Conservation (phyloP, 2,329 filamentous ascomycete genomes). For the Verticillium longisporum region DNA sequence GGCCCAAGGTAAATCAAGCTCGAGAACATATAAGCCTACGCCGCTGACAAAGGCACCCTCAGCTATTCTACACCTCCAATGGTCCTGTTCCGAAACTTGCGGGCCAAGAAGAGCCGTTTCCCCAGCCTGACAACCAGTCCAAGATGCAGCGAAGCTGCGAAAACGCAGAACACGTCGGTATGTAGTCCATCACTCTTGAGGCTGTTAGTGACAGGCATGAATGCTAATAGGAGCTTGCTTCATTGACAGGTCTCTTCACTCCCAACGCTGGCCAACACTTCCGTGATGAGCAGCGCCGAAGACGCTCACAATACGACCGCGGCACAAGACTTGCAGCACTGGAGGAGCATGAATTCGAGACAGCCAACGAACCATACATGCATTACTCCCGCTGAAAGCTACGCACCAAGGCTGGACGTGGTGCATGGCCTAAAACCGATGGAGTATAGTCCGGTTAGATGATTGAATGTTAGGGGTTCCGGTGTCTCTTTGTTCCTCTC, state of each 20-base stretch:
- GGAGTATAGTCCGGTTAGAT: not conserved
- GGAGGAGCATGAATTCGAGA: conserved; percentile 53
- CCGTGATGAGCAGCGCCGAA: conserved; percentile 68
- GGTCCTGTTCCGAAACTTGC: conserved; percentile 42
- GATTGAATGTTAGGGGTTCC: not conserved
- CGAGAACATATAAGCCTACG: too few species aligned
- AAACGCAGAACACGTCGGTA: conserved; percentile 78
- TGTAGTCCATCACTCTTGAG: conserved; percentile 24
- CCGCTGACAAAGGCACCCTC: not conserved
- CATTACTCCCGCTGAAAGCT: not conserved
- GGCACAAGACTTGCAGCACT: conserved; percentile 67
- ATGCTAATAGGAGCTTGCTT: not conserved
- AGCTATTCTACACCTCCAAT: conserved; percentile 48
- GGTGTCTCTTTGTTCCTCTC: too few species aligned
- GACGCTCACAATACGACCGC: conserved; percentile 73
- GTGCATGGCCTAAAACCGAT: not conserved
- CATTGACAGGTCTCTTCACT: conserved; percentile 53
- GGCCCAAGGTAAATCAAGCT: conserved; percentile 62
- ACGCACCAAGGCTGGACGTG: not conserved
- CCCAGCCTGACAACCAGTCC: conserved; percentile 71
- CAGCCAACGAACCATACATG: conserved; percentile 27
- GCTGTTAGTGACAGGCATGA: too few species aligned
- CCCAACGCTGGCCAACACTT: conserved; percentile 69
- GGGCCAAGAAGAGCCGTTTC: conserved; percentile 70
- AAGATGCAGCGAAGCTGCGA: conserved; percentile 85